A percentile compares a stretch with the other conserved stretches of the same genome.
These are phyloP conservation scores for Fusarium incarnatum DNA, from an alignment of 2,329 filamentous ascomycete species.

Conservation along the genomic window DNA sequence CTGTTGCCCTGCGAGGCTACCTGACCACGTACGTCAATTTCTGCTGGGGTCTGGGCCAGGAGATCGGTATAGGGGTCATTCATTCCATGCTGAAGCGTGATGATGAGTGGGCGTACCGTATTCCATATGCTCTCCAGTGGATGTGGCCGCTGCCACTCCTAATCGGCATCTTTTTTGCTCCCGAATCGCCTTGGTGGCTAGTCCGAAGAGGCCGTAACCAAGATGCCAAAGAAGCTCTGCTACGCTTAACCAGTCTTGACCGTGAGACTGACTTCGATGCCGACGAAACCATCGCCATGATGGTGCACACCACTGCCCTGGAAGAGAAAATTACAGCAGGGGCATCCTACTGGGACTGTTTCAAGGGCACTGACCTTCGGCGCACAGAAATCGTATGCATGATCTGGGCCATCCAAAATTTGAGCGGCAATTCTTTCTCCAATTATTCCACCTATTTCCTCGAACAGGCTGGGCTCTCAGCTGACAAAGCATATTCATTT, in stretches of 20 bases:
- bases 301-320: slow-evolving; percentile 87
- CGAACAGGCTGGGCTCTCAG: slow-evolving; percentile 67
- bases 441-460: slow-evolving; percentile 75
- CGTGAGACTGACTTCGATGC: slow-evolving; percentile 79
- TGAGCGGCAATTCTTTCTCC: slow-evolving; percentile 72
- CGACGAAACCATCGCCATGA: slow-evolving; percentile 90
- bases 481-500: slow-evolving; percentile 66
- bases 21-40: slow-evolving; percentile 81
- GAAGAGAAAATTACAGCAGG: slow-evolving; percentile 81
- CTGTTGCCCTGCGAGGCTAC: slow-evolving; percentile 76
- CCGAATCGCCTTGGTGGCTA: slow-evolving; percentile 81
- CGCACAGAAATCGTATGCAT: slow-evolving; percentile 78
- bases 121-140: slow-evolving; percentile 81
- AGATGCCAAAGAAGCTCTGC: slow-evolving; percentile 73
- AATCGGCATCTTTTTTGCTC: slow-evolving; percentile 74
- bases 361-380: slow-evolving; percentile 80
- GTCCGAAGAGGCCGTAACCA: slow-evolving; percentile 73
- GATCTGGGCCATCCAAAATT: slow-evolving; percentile 72
- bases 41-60: slow-evolving; percentile 81
- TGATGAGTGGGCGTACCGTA: slow-evolving; percentile 76
- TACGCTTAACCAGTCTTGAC: slow-evolving; percentile 72
- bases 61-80: slow-evolving; percentile 79
- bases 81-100: slow-evolving; percentile 72
- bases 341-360: slow-evolving; percentile 83
- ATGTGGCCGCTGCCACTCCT: slow-evolving; percentile 79